phyloP scores from a whole-genome alignment of 2,329 filamentous ascomycete genomes.

The Ophiocordyceps camponoti-floridani region DNA sequence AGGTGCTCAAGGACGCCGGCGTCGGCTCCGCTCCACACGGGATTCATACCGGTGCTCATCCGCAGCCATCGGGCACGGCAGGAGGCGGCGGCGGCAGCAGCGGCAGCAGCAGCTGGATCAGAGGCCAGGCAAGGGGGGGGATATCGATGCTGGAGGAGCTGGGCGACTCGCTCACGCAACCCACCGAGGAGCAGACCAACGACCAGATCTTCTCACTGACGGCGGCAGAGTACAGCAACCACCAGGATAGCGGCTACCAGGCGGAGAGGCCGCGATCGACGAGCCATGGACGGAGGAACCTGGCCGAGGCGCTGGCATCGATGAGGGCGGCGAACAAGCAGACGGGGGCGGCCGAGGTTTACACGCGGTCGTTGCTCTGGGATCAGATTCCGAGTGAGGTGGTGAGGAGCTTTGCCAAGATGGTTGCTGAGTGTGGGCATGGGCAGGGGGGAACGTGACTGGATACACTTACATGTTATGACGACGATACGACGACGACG shows the following conservation, averaged over 20 bases:
- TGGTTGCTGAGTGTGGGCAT: conserved; percentile 60
- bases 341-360: conserved; percentile 62
- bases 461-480: no score
- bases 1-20: conserved; percentile 66
- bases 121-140: conserved; percentile 14
- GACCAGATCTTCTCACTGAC: conserved; percentile 80
- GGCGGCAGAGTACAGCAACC: conserved; percentile 62
- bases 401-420: conserved; percentile 79
- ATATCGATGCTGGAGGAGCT: conserved; percentile 44
- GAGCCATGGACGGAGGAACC: conserved; percentile 51
- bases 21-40: conserved; percentile 18
- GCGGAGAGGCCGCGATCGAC: conserved; percentile 28
- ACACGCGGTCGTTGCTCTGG: conserved; percentile 83
- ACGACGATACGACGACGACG: conserved; percentile 23
- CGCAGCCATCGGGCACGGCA: conserved; percentile 37
- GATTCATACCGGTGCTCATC: conserved; percentile 4
- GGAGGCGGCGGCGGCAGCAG: no score
- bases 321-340: conserved; percentile 59
- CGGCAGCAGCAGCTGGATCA: conserved; percentile 25
- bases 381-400: conserved; percentile 87
- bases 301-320: conserved; percentile 62
- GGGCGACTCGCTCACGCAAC: conserved; percentile 50
- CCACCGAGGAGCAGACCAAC: conserved; percentile 69
- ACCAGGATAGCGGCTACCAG: conserved; percentile 49
- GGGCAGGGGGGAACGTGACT: conserved; percentile 23